phyloP scores from a whole-genome alignment of 768 basidiomycete genomes.

The Glaciozyma martinii region DNA sequence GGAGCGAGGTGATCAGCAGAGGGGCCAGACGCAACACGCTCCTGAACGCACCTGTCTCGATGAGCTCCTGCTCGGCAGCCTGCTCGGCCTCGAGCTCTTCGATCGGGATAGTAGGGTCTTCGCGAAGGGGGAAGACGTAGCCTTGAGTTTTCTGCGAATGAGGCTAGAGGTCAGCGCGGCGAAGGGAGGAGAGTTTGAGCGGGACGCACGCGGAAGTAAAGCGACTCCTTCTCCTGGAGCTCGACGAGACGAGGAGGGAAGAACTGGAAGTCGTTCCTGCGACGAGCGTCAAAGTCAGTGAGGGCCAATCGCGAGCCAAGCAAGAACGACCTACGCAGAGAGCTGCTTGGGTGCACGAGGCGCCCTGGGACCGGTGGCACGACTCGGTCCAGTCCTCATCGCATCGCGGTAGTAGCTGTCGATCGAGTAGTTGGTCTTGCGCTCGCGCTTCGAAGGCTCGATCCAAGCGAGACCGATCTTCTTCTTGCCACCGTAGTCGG shows the following conservation, averaged over 20 bases:
- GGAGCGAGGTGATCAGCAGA: background rate
- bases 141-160: constrained; percentile 37
- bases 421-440: constrained; percentile 88
- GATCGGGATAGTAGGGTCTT: constrained; percentile 63
- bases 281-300: background rate
- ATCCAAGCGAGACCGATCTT: constrained; percentile 44
- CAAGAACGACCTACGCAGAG: constrained; percentile 49
- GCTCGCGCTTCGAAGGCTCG: constrained; percentile 84
- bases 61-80: constrained; percentile 67
- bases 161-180: constrained; percentile 28
- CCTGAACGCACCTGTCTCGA: constrained; percentile 60
- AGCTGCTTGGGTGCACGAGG: constrained; percentile 83
- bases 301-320: background rate
- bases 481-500: constrained; percentile 29
- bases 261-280: constrained; percentile 92
- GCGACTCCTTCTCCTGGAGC: constrained; percentile 78
- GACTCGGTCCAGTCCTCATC: constrained; percentile 56
- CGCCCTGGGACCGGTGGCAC: constrained; percentile 62
- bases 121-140: constrained; percentile 48
- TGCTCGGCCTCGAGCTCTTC: constrained; percentile 80
- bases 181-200: background rate
- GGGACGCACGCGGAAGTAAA: constrained; percentile 58
- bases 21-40: constrained; percentile 1
- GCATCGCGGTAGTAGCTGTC: constrained; percentile 93
- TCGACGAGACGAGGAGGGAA: constrained; percentile 70